Base-by-base conservation (phyloP, 2,329 filamentous ascomycete genomes). In the Aspergillus sp. region DNA sequence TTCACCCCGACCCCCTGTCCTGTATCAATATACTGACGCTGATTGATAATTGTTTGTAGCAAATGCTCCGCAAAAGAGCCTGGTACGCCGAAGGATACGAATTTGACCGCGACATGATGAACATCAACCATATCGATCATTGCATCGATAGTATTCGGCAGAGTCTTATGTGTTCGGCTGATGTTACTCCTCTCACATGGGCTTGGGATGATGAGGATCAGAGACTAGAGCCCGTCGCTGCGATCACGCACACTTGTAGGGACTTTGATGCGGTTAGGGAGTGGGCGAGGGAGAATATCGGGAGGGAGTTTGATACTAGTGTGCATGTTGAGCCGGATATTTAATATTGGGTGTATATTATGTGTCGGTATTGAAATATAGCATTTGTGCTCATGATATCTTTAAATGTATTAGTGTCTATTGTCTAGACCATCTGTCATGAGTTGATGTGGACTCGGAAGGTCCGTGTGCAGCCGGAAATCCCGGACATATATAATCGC, bases 91-190 rank as follows among this genome's bases (percentile, higher is more conserved):
- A 38, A 38, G 25, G 25, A 3, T 27, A 35, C 33, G n/a, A 35
- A 5, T 35, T n/a, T n/a, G 13, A n/a, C 33, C 33, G n/a, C 33
- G 6, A 35, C n/a, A 20, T 23, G 20, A 19, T 38, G 35, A 19
- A 38, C 2, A 53, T 53, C 22, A 33, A 49, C 6, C 53, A 57
- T 37, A 41, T 54, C 1, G 54, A 54, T 12, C 53, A 57, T 19
- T 55, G 53, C 35, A 39, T 55, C 7, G 50, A 56, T 10, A 41
- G 42, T 2, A 53, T 55, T 10, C 50, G 52, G 1, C 53, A 56
- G 35, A 54, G 52, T 22, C 47, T 56, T 2, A 56, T 55, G 53
- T 56, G 53, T 27, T 50, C 50, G 6, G 23, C 47, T 4, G 53
- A 56, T 41, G 46, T 49, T 19, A 42, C 49, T 4, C 25, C 46